Conservation (phyloP, 1,284 basidiomycete genomes). For the Leccinum ponderosum region DNA sequence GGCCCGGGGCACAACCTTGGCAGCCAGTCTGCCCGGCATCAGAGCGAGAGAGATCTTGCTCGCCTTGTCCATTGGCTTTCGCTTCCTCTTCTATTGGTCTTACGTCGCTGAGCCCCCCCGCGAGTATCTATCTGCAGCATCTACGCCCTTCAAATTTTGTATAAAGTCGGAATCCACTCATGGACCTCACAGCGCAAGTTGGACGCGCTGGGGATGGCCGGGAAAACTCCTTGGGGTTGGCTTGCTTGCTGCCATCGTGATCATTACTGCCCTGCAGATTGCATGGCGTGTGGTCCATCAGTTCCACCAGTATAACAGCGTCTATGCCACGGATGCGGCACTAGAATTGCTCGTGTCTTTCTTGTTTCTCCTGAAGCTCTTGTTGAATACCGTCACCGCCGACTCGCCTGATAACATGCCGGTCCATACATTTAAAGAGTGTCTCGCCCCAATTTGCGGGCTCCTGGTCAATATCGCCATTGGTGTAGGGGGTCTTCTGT, state of each 20-base stretch:
- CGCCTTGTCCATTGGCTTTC: conserved; percentile 55
- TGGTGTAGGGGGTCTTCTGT: conserved; percentile 56
- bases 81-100: conserved; percentile 69
- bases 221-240: conserved; percentile 54
- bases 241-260: conserved; percentile 44
- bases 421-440: conserved; percentile 44
- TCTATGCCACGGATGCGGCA: conserved; percentile 59
- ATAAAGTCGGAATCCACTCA: conserved; percentile 19
- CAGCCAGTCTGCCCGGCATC: conserved; percentile 39
- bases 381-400: conserved; percentile 52
- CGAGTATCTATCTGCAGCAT: conserved; percentile 36
- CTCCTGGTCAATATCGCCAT: conserved; percentile 54
- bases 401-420: conserved; percentile 32
- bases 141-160: conserved; percentile 17
- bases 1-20: conserved; percentile 22
- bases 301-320: conserved; percentile 44
- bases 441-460: conserved; percentile 52
- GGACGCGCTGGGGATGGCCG: conserved; percentile 60
- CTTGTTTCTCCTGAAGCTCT: conserved; percentile 62
- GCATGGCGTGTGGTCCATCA: conserved; percentile 56
- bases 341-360: conserved; percentile 59
- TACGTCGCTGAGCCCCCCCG: conserved; percentile 58
- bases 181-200: conserved; percentile 54
- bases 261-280: conserved; percentile 57
- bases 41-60: conserved; percentile 60